Evolutionary conservation across 805 yeast genomes (phyloP), one percentile per base, ranked within the genome.

Genomic region (Cyberlindnera maritima): DNA sequence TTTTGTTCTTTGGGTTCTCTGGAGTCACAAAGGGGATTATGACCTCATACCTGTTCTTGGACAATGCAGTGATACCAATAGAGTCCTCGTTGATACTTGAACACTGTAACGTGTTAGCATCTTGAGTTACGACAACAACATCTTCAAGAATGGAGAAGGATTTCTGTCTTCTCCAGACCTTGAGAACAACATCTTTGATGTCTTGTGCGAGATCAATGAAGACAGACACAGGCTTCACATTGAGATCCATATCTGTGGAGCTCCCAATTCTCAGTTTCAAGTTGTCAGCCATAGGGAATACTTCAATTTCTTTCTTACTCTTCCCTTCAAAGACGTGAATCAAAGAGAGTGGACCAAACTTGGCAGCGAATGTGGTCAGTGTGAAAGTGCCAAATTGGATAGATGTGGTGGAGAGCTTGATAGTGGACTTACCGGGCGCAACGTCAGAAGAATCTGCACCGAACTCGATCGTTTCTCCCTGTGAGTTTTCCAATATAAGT

Each of bases 351-450:
- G 60, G 57, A 6, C 63, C 62, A 19, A 63, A 41, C 4, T 43
- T 48, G 15, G 66, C 56, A 13, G 48, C 53, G n/a, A 71, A 44
- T 8, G 52, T 38, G 10, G 56, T 48, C 3, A 68, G 56, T 6
- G 50, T 57, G 49, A 75, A 69, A 1, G 50, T 20, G 1, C 79
- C 80, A 15, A 66, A 52, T 2, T 59, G 51, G 40, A 75, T 68
- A 4, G 58, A 43, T 11, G 53, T 52, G 1, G 70, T 53, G 13
- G 43, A 33, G 11, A 74, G 56, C 2, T 34, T 19, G 2, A 56
- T 35, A 0, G 23, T n/a, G 12, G 50, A 49, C 1, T 14, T n/a
- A 1, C 53, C 51, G 2, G 44, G 35, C 11, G 21, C 18, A 1
- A 59, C 21, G 0, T 23, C 31, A 4, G 29, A 17, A 1, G 34